Evolutionary conservation across 441 rosid species (phyloP), one percentile per base, ranked within the genome.

Genomic region (Daphne laureola): DNA sequence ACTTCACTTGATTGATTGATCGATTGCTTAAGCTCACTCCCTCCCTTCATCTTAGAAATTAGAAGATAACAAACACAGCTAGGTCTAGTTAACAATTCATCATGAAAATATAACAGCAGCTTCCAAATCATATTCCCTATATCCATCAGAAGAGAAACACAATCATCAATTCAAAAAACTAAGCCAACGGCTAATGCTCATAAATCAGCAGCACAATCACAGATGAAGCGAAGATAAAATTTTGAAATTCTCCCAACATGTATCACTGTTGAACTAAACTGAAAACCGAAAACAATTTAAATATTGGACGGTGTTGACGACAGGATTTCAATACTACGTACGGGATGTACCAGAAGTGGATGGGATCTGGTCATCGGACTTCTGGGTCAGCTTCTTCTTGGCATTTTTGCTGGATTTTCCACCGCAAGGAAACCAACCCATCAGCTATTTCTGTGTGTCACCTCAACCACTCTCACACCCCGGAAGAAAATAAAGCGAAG

Each of bases 341-440:
- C 3, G 40, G 13, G 48, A 62, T 52, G 46, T 67, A 78, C 83
- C 82, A 15, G 78, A 71, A 67, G 68, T 67, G 21, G 86, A 75
- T 48, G 79, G 71, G 83, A 77, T 79, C 86, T 71, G 83, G 62
- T 73, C 72, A 66, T 54, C 59, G 52, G 67, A 51, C 58, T 58
- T 62, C 51, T 43, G 63, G 67, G 35, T 57, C 16, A 43, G 75
- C 65, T 70, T 70, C 61, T 59, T 75, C 63, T 54, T 70, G n/a
- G 44, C 61, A 58, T 67, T 66, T 59, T 74, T 71, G 55, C 46
- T 66, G 31, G 81, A 58, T 46, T 77, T 77, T 57, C 85, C 79
- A 57, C 67, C 68, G 50, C 88, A 79, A 25, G 64, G 75, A 63
- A 73, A 74, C 73, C 83, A 79, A 17, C 84, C 84, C 88, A 82